Base-by-base conservation (phyloP, 2,329 filamentous ascomycete species). In the Arthrobotrys megalospora region DNA sequence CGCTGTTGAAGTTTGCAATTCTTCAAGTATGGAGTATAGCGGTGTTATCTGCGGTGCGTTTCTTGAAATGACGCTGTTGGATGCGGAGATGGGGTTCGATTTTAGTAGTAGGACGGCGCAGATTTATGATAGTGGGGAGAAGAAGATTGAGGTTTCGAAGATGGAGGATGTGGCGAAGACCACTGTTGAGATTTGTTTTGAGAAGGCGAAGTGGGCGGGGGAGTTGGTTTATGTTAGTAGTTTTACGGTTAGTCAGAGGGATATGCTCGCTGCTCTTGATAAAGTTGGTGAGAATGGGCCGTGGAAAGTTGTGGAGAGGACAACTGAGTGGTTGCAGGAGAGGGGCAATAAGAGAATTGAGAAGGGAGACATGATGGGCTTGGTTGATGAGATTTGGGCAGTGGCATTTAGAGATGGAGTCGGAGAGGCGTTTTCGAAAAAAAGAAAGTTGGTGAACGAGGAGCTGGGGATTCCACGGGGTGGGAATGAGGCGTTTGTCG, bases 351-450 rank as follows among this genome's bases (percentile, higher is more conserved):
- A 47, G 45, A 52, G 48, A 14, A 34, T 64, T 16, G 45, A n/a
- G 16, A 16, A 53, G 14, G 67, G 67, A 7, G 45, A 71, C 53
- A 50, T 48, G 48, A 28, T 45, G 24, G 55, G 68, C 10, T 28
- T 72, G 4, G 58, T 65, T 8, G 68, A 72, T 58, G 68, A 72
- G 38, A 48, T 65, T 65, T 72, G 68, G 68, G 55, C 58, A 6
- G 48, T 72, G 12, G 28, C 32, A 12, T 64, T 71, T 55, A 19
- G 34, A 8, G 34, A 64, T 14, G 67, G 58, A 5, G 34, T 50
- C 4, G 53, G 45, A 6, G 55, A 52, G 16, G 34, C 67, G 16
- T 71, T 71, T 60, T 71, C 67, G 5, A 45, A 34, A 21, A 71
- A 19, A 19, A 47, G 67, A 19, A 43, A 32, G 19, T 47, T 71